Conservation (phyloP, 371 early-diverging fungal species). For the Coemansia sp. region DNA sequence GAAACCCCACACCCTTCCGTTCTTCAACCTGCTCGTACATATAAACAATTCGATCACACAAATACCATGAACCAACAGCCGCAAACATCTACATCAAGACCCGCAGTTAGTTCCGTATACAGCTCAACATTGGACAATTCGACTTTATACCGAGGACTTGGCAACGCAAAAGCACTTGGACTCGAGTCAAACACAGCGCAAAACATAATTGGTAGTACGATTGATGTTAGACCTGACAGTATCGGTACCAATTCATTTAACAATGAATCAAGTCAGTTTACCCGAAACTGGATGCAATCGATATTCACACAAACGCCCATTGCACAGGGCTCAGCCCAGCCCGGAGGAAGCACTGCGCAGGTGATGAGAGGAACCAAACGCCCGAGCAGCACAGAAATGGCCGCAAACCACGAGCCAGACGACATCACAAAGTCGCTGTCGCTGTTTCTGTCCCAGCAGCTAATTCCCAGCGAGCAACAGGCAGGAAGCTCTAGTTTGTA, state of each 20-base stretch:
- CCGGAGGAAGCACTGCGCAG: neutral
- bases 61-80: neutral
- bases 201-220: no score
- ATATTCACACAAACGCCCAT: constrained; percentile 13
- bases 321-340: neutral
- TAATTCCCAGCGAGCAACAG: constrained; percentile 7
- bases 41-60: neutral
- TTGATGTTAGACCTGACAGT: neutral
- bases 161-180: neutral
- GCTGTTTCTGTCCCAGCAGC: constrained; percentile 31
- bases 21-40: neutral
- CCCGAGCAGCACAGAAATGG: neutral
- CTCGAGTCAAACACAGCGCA: neutral
- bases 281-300: constrained; percentile 30
- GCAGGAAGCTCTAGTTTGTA: neutral
- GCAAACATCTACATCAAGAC: neutral
- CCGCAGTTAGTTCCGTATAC: neutral
- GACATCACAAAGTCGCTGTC: constrained; percentile 39
- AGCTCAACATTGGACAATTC: neutral
- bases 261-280: constrained; percentile 3
- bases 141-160: neutral
- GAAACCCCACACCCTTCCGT: neutral
- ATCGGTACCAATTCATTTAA: neutral
- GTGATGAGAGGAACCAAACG: neutral
- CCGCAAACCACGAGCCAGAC: constrained; percentile 38